Conservation (phyloP, 2,329 filamentous ascomycete genomes). For the Cordyceps javanica region DNA sequence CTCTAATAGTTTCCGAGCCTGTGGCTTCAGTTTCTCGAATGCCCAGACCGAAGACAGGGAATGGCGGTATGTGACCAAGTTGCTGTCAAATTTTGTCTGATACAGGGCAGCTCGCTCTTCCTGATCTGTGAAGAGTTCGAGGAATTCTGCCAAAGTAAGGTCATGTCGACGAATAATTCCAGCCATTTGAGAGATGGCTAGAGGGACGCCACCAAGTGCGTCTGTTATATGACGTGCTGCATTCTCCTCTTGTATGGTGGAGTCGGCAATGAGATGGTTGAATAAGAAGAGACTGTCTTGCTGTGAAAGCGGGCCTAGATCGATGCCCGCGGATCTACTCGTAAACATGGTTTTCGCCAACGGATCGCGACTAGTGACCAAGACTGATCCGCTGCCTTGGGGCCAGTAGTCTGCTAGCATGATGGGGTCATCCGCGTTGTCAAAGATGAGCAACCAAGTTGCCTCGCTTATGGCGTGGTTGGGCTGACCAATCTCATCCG, state of each 20-base stretch:
- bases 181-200: slow-evolving; percentile 12
- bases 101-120: slow-evolving; percentile 4
- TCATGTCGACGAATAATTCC: slow-evolving; percentile 12
- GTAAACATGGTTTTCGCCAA: slow-evolving; percentile 7
- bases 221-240: background rate
- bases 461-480: background rate
- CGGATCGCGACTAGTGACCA: slow-evolving; percentile 12
- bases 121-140: slow-evolving; percentile 2
- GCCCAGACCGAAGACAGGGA: slow-evolving; percentile 1
- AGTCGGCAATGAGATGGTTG: background rate
- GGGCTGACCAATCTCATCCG: background rate
- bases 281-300: background rate
- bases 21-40: slow-evolving; percentile 6
- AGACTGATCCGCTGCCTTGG: slow-evolving; percentile 7
- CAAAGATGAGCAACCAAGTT: slow-evolving; percentile 12
- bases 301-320: background rate
- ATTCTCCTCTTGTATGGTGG: background rate
- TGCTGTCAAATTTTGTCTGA: slow-evolving; percentile 5
- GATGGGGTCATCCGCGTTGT: slow-evolving; percentile 11
- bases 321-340: background rate
- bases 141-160: slow-evolving; percentile 3
- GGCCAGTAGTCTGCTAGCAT: slow-evolving; percentile 12
- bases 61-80: slow-evolving; percentile 2
- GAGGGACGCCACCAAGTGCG: slow-evolving; percentile 8
- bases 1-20: slow-evolving; percentile 4